Base-by-base conservation (phyloP, 208 protist species). In the Leptomonas seymouri region DNA sequence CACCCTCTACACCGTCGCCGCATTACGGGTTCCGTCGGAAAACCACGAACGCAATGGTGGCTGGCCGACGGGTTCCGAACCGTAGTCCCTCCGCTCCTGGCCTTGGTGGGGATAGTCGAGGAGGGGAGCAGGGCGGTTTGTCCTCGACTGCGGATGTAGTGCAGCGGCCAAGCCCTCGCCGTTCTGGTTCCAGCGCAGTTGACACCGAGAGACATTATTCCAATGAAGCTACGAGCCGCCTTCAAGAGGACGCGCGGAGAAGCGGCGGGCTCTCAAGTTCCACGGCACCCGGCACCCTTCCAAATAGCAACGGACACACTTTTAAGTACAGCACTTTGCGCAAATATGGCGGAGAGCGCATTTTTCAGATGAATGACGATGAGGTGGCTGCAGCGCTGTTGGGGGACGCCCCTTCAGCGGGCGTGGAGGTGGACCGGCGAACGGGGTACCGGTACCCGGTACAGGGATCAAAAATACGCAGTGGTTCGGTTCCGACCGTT, bases 1-100 rank as follows among this genome's bases (percentile, higher is more conserved):
- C 74, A 18, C 78, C 73, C n/a, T 74, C 74, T 8, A 68, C 78
- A 18, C 67, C 69, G 8, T 57, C 73, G 16, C 74, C 72, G 34
- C 78, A 80, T 14, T 68, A 78, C 31, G 59, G 72, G 28, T 80
- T 80, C 27, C 71, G 71, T 7, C 45, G 71, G 11, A 76, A 70
- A 25, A 76, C 62, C 3, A 63, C 71, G 3, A 76, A 71, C 31
- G 39, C 61, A n/a, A 76, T 70, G 63, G 23, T 63, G 44, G 71
- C 71, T 31, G 63, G 63, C 34, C 61, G 71, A 25, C 71, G 71
- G n/a, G 56, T 76, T 11, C 41, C 63, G n/a, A 61, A 76, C 30
- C 61, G 71, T 18, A 70, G 63, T 39, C 23, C 56, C 18, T 76
- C 71, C 25, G 63, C 57, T 16, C 61, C 61, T 23, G 46, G 51